Conservation (phyloP, 176 grass and related monocot species). For the Carex cristatella region DNA sequence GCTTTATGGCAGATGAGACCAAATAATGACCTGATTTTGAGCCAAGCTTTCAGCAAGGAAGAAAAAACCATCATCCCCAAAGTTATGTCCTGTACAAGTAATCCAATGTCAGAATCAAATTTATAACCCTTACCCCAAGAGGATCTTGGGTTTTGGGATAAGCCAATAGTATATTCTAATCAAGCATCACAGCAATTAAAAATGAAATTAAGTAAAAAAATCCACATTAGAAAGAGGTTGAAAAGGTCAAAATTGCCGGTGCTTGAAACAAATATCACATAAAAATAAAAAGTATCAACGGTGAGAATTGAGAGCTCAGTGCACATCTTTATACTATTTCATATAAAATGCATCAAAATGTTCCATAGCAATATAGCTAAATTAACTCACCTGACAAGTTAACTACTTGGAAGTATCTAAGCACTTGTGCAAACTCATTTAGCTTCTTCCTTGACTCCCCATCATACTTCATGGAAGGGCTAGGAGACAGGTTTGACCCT, state of each 20-base stretch:
- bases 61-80: slow-evolving; percentile 90
- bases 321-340: too few species aligned
- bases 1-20: background rate
- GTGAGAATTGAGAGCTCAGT: too few species aligned
- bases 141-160: background rate
- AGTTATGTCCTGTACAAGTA: slow-evolving; percentile 65
- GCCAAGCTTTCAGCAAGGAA: slow-evolving; percentile 98
- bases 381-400: slow-evolving; percentile 74
- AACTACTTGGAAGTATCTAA: slow-evolving; percentile 60
- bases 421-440: slow-evolving; percentile 72
- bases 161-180: background rate
- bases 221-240: background rate
- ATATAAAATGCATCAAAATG: too few species aligned
- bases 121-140: background rate
- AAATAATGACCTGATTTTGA: slow-evolving; percentile 70
- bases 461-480: slow-evolving; percentile 35
- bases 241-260: background rate
- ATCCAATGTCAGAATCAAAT: background rate
- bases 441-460: slow-evolving; percentile 68
- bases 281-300: too few species aligned
- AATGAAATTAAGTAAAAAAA: background rate
- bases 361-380: background rate
- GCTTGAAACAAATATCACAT: too few species aligned
- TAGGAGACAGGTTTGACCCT: slow-evolving; percentile 62
- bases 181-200: background rate